Evolutionary conservation across 768 basidiomycete species (phyloP).

Genomic region (Ramaria sp.): DNA sequence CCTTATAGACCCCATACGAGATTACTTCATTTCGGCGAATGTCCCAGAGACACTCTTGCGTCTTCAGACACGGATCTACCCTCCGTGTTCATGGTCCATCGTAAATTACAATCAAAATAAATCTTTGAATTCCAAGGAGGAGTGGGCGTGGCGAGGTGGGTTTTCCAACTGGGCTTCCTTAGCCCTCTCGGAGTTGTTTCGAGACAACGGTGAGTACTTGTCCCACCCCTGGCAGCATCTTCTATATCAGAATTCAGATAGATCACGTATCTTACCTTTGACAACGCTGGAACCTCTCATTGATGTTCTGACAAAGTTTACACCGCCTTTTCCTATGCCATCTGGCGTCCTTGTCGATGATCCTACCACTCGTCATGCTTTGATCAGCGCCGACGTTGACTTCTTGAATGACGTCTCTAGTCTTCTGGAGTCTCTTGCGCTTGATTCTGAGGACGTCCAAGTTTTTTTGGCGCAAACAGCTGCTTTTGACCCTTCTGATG

Average conservation of each 20-base stretch:
- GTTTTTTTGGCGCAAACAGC: constrained; percentile 58
- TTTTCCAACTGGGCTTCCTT: constrained; percentile 10
- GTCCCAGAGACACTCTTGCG: constrained; percentile 58
- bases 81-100: constrained; percentile 54
- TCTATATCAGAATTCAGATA: background rate
- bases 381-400: constrained; percentile 45
- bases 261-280: background rate
- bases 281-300: constrained; percentile 5
- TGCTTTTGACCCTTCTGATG: constrained; percentile 31
- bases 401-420: constrained; percentile 65
- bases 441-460: constrained; percentile 71
- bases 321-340: constrained; percentile 31
- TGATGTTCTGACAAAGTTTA: constrained; percentile 10
- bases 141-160: constrained; percentile 10
- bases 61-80: constrained; percentile 58
- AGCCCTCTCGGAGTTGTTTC: constrained; percentile 8
- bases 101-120: background rate
- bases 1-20: constrained; percentile 55
- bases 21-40: constrained; percentile 55
- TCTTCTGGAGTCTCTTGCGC: constrained; percentile 62
- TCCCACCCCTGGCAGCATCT: background rate
- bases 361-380: constrained; percentile 8
- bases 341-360: constrained; percentile 10
- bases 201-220: constrained; percentile 3
- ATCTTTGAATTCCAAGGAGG: constrained; percentile 3